These are phyloP conservation scores for Vitis rupestris DNA, from an alignment of 164 flowering plant genomes.

Conservation along the genomic window DNA sequence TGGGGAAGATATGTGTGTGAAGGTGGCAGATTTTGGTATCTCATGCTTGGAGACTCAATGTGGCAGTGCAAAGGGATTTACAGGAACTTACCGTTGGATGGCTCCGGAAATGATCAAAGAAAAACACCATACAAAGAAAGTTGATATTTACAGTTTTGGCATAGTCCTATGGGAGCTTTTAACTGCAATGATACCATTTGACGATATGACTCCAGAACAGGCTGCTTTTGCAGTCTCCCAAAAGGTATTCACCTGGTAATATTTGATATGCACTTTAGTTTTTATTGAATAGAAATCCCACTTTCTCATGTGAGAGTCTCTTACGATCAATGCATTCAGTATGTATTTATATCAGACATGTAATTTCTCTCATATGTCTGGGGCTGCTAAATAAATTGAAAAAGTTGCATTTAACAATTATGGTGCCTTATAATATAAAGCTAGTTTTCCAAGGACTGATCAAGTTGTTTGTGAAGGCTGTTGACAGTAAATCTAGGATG, in stretches of 20 bases:
- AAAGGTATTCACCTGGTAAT: slow-evolving; percentile 54
- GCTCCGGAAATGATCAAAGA: slow-evolving; percentile 98
- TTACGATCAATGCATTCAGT: too few relatives aligned
- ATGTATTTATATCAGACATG: too few relatives aligned
- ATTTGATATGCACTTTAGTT: too few relatives aligned
- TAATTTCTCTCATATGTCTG: too few relatives aligned
- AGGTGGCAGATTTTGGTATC: slow-evolving; percentile 96
- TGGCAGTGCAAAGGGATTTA: slow-evolving; percentile 80
- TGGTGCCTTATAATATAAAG: too few relatives aligned
- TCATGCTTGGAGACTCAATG: slow-evolving; percentile 90
- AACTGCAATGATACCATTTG: slow-evolving; percentile 87
- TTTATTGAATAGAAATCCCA: too few relatives aligned
- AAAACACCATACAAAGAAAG: slow-evolving; percentile 82
- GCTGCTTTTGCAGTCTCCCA: slow-evolving; percentile 97
- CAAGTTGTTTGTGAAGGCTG: too few relatives aligned
- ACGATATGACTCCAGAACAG: slow-evolving; percentile 95
- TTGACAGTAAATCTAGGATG: too few relatives aligned
- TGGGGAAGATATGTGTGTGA: slow-evolving; percentile 80
- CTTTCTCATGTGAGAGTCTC: too few relatives aligned
- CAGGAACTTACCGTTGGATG: slow-evolving; percentile 99
- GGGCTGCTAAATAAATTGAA: too few relatives aligned
- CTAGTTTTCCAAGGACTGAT: too few relatives aligned
- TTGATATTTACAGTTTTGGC: slow-evolving; percentile 94
- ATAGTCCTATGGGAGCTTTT: slow-evolving; percentile 95
- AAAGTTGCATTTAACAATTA: too few relatives aligned